Base-by-base conservation (phyloP, 371 early-diverging fungal genomes). In the Phascolomyces articulosus region DNA sequence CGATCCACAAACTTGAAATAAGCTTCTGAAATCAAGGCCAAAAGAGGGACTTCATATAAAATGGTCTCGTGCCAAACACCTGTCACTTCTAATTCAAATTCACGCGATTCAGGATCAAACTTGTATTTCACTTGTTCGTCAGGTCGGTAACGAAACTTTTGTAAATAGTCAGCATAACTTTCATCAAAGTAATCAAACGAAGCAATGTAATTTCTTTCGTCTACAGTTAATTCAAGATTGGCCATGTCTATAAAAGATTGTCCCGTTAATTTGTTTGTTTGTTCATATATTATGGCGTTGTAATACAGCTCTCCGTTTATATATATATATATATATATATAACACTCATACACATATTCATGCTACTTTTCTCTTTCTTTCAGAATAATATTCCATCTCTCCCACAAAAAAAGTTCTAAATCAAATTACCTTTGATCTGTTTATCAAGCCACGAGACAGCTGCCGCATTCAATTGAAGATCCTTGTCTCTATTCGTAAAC, bases 31-130 rank as follows among this genome's bases (percentile, higher is more conserved):
- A 93, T 74, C 20, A 93, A 78, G 0, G 92, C 84, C 21, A 93
- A 65, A 34, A 93, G 47, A 3, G 90, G 86, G 4, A 93, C 89
- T 63, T 93, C 93, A 65, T 93, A 93, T 27, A 93, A 74, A 51
- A 93, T 93, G 0, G 87, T 82, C 28, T 91, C 87, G n/a, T 76
- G 68, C 93, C 93, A 93, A 18, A 69, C 62, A 26, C 93, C 93
- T 0, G 62, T 64, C 10, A 93, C 76, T 11, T 69, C 73, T 23
- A 93, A 61, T 13, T 79, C 69, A 8, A 90, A 69, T 11, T 73
- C 73, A 9, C 69, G 63, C n/a, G 77, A 70, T 0, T 8, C 28
- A 3, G 73, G 60, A 41, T 82, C 73, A 47, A 77, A 70, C 3
- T 67, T 62, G 26, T 81, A 69, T 41, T 69, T 38, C 24, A 93